These are phyloP conservation scores for Talaromyces sp. DNA, from an alignment of 2,329 filamentous ascomycete species.

Conservation along the genomic window DNA sequence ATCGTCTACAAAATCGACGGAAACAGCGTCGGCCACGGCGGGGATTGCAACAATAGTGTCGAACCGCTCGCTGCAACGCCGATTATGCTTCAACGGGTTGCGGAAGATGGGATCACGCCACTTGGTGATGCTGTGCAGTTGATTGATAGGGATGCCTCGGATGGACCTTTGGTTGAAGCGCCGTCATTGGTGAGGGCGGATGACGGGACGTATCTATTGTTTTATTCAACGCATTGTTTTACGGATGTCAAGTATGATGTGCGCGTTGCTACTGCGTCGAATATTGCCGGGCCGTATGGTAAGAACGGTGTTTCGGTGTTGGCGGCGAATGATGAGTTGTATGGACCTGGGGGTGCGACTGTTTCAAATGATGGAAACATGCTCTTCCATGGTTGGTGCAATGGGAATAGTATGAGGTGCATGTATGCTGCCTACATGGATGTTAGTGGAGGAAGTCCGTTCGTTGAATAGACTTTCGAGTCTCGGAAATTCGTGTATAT, in stretches of 20 bases:
- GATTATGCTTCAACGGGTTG: constrained; percentile 41
- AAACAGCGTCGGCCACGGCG: constrained; percentile 64
- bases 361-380: constrained; percentile 34
- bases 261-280: constrained; percentile 54
- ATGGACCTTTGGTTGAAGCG: constrained; percentile 62
- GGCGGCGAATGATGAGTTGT: constrained; percentile 30
- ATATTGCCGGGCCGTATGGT: constrained; percentile 37
- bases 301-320: constrained; percentile 36
- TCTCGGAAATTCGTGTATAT: not conserved
- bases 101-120: constrained; percentile 50
- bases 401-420: constrained; percentile 24
- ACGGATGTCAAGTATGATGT: constrained; percentile 55
- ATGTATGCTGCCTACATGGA: constrained; percentile 31
- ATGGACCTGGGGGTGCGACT: constrained; percentile 33
- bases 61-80: constrained; percentile 36
- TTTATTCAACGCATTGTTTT: constrained; percentile 62
- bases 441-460: constrained; percentile 16
- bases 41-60: constrained; percentile 47
- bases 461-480: not conserved
- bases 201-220: constrained; percentile 54
- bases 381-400: constrained; percentile 34
- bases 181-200: constrained; percentile 50
- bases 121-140: constrained; percentile 55
- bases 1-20: constrained; percentile 66
- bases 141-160: constrained; percentile 60